phyloP scores from a whole-genome alignment of 306 rosid genomes.

The Glycine soja region DNA sequence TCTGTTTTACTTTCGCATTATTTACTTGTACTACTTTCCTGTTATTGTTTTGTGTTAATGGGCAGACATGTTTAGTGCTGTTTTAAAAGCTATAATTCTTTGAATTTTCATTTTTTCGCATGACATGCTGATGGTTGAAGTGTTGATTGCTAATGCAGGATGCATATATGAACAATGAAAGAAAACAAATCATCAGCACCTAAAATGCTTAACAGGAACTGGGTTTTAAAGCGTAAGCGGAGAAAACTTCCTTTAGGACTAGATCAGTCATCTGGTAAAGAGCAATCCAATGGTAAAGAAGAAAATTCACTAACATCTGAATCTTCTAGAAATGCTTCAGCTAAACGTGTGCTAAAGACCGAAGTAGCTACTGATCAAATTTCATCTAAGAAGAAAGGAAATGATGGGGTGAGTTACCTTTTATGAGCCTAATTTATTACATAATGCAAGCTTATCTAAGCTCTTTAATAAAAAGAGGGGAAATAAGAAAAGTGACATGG shows the following conservation, averaged over 20 bases:
- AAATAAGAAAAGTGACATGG: slow-evolving; percentile 5
- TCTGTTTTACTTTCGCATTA: neutral
- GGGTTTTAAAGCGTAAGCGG: slow-evolving; percentile 97
- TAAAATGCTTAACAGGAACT: slow-evolving; percentile 85
- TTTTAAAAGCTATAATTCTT: slow-evolving; percentile 35
- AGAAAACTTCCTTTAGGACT: slow-evolving; percentile 75
- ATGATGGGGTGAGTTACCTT: slow-evolving; percentile 89
- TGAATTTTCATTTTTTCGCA: slow-evolving; percentile 35
- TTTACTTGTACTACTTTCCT: slow-evolving; percentile 29
- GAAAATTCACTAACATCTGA: slow-evolving; percentile 65
- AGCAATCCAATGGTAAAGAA: slow-evolving; percentile 72
- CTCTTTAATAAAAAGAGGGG: slow-evolving; percentile 15
- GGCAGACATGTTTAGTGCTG: slow-evolving; percentile 25
- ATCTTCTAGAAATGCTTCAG: slow-evolving; percentile 64
- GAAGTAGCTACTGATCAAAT: slow-evolving; percentile 60
- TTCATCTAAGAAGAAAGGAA: slow-evolving; percentile 93
- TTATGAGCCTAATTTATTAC: slow-evolving; percentile 18
- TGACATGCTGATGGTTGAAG: slow-evolving; percentile 46
- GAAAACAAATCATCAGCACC: slow-evolving; percentile 71
- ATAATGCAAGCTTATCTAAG: slow-evolving; percentile 9
- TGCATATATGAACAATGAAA: slow-evolving; percentile 63
- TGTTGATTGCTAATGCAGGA: slow-evolving; percentile 52
- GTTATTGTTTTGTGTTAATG: slow-evolving; percentile 12
- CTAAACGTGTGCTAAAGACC: slow-evolving; percentile 61
- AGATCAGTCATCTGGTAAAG: slow-evolving; percentile 65